Evolutionary conservation across 306 rosid genomes (phyloP), one percentile per base, ranked within the genome.

Genomic region (Cotoneaster glaucophyllus): DNA sequence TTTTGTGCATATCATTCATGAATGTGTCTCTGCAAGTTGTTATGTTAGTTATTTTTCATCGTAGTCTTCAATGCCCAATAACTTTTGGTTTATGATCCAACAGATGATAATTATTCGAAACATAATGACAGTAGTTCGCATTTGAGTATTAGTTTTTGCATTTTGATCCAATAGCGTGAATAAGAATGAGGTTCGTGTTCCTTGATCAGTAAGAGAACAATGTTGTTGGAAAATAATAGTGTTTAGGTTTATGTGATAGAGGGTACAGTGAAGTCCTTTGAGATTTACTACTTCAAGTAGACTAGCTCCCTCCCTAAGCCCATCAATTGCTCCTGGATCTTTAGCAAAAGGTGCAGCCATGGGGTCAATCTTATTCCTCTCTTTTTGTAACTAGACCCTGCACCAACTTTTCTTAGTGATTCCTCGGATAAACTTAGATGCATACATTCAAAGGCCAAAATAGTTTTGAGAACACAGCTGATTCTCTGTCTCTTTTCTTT

Each of bases 331-430:
- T 64, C 83, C 82, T 32, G 90, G 86, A 69, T 86, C 86, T 86
- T 87, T 92, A 77, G 99, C 98, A 88, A 96, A 96, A 53, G 97
- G 93, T 63, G 96, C 90, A 62, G 97, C 99, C 41, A 91, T 89
- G 8, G 96, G 90, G 86, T 89, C 97, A 72, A 92, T 85, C 78
- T 80, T 84, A 66, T 69, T 88, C 87, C 99, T 90, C 74, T 89
- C 93, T 71, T 85, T n/a, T 89, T 34, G 99, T 96, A 82, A 96
- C 81, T 53, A 96, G 97, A 78, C 99, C 99, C 99, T 96, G 89
- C 84, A 87, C 69, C 67, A 14, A 53, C 22, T 17, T 18, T 2
- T 56, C 24, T 41, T 53, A 19, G 32, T 28, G 15, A 62, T 58
- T 25, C 74, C 22, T 39, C 12, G 2, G 54, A 17, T 59, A 26